Evolutionary conservation across 164 flowering plant species (phyloP), one percentile per base, ranked within the genome.

Genomic region (Tinospora cordifolia): DNA sequence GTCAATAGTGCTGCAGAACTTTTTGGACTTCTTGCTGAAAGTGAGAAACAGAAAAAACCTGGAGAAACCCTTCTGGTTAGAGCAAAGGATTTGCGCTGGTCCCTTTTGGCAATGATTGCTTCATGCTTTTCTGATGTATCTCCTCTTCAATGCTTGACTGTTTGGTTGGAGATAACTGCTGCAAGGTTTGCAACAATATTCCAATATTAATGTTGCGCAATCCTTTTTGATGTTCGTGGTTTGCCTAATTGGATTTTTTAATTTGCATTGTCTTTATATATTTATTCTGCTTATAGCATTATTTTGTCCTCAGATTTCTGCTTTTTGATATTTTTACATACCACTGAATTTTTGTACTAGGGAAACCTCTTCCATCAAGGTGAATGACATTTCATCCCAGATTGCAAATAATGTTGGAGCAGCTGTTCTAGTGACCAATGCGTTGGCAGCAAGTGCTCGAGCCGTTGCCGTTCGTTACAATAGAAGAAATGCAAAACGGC

Each of bases 131-230:
- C 92, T 40, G 99, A 94, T 79, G 96, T 85, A 27, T 83, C 96
- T 75, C 83, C 97, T 57, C 70, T 92, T 65, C 82, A 90, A 36
- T 94, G 99, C 86, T 77, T 94, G 72, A 87, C 93, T 65, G 92
- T 89, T 71, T 94, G 99, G 99, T 86, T 94, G 73, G 99, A 94
- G 84, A 92, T 94, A 40, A 94, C 97, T 39, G 99, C 97, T 66
- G 93, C 99, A 78, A 92, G 98, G 99, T 94, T 65, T 26, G 66
- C 41, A 44, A 39, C 49, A 64, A 51, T 67, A n/a, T 54, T 57
- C 36, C 19, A 13, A 11, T 14, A 24, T 25, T 27, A 27, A 44
- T 26, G 25, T 27, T 26, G 38, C 30, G 47, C 62, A 47, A 30
- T 39, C n/a, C 66, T 22, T 17, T 41, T 63, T 54, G 22, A 25